Base-by-base conservation (phyloP, 331 rosid genomes). In the Malus hybrid region DNA sequence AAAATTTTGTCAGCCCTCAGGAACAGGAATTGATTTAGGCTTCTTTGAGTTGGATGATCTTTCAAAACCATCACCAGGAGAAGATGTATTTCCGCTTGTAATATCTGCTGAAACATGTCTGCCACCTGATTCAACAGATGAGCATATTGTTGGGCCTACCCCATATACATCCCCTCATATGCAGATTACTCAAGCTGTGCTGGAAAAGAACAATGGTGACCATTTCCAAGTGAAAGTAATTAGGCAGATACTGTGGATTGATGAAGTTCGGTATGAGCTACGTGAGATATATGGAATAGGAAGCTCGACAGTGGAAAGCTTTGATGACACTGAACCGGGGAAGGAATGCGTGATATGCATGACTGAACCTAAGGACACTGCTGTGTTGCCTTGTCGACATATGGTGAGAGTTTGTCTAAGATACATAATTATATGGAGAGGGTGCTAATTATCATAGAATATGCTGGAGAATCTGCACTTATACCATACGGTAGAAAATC, bases 261-360 rank as follows among this genome's bases (percentile, higher is more conserved):
- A 93, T 83, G 91, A 82, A 34, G 86, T 80, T 39, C 90, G 96
- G 27, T 93, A 91, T 80, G 97, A 93, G 84, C 79, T 93, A 71
- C 90, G 96, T 66, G 97, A 93, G 76, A 68, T 93, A 75, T 93
- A 80, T 65, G 98, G 98, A 78, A 88, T 93, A 50, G 92, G 85
- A 82, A 88, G 77, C 82, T 93, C 93, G 16, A 74, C 83, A 4
- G 78, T 80, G 19, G 83, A 84, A 77, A 85, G 81, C 79, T 87
- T 89, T 70, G 82, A 80, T 31, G 92, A 91, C 76, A 79, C 32
- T 76, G 96, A 88, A 73, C 75, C 90, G 0, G 96, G 91, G 72
- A 86, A 86, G 85, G 98, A 89, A 85, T 93, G 98, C 76, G 96
- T 91, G 34, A 89, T 93, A 67, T 93, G 98, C 96, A 85, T 93